Conservation (phyloP, 345 rosid genomes). For the Clausena lansium region DNA sequence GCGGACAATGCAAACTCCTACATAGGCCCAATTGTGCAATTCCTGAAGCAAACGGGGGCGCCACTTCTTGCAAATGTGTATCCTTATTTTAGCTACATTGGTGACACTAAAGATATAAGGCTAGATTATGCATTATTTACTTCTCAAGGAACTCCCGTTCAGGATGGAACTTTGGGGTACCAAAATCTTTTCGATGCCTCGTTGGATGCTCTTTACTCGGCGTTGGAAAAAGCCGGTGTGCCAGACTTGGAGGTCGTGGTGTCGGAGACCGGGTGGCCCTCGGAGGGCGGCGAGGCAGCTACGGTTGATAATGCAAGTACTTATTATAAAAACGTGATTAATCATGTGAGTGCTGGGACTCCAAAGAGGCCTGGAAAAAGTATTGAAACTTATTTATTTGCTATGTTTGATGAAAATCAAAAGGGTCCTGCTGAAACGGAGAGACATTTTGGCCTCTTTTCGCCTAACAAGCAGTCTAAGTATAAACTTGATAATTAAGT, state of each 20-base stretch:
- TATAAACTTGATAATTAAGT: slow-evolving; percentile 6
- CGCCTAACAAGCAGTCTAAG: not conserved
- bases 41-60: not conserved
- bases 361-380: slow-evolving; percentile 32
- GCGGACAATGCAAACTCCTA: not conserved
- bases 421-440: not conserved
- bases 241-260: slow-evolving; percentile 19
- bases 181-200: slow-evolving; percentile 29
- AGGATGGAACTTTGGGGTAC: slow-evolving; percentile 20
- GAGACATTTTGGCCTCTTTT: not conserved
- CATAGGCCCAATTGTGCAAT: slow-evolving; percentile 2
- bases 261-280: slow-evolving; percentile 39
- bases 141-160: slow-evolving; percentile 9
- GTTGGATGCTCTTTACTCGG: slow-evolving; percentile 27
- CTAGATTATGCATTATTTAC: slow-evolving; percentile 30
- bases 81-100: slow-evolving; percentile 28
- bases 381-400: slow-evolving; percentile 36
- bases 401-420: slow-evolving; percentile 40
- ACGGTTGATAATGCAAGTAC: slow-evolving; percentile 23
- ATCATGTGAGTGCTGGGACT: slow-evolving; percentile 31
- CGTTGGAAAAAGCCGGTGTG: slow-evolving; percentile 27
- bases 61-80: slow-evolving; percentile 36
- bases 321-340: slow-evolving; percentile 23
- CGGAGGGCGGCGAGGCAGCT: slow-evolving; percentile 17
- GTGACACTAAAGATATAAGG: not conserved